Evolutionary conservation across 139 green algal genomes (phyloP).

Genomic region (Micractinium conductrix): DNA sequence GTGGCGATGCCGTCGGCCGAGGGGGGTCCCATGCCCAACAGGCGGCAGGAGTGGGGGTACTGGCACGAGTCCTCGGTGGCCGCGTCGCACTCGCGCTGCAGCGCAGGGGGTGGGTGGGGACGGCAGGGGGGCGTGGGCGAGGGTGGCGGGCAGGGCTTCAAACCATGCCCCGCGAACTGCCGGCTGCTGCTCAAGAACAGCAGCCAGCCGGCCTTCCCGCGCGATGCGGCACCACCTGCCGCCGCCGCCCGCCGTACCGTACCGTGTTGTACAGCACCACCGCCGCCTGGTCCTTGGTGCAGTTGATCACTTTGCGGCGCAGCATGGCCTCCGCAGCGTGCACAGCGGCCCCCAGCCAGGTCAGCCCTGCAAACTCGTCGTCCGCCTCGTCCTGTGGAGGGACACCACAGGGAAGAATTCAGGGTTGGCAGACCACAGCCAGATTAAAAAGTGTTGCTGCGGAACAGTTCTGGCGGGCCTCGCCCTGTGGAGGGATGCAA

Average conservation of each 20-base stretch:
- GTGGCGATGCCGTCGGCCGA: neutral
- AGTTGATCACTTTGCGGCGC: slow-evolving; percentile 42
- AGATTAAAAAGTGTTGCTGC: no score
- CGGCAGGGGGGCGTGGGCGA: no score
- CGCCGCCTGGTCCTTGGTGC: slow-evolving; percentile 27
- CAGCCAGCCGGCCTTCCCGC: no score
- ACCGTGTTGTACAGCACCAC: slow-evolving; percentile 56
- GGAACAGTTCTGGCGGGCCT: no score
- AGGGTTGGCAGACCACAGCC: no score
- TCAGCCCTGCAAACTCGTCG: slow-evolving; percentile 27
- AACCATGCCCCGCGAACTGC: no score
- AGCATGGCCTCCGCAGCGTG: slow-evolving; percentile 31
- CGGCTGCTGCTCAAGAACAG: no score
- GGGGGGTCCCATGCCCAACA: neutral
- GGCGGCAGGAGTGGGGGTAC: neutral
- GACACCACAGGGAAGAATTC: no score
- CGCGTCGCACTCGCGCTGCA: neutral
- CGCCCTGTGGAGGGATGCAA: no score
- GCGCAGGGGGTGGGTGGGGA: neutral
- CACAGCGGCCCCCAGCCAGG: slow-evolving; percentile 41
- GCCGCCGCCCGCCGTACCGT: no score
- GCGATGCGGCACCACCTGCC: no score
- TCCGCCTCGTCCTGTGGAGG: neutral
- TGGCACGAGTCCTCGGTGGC: neutral
- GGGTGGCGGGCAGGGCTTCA: neutral